phyloP scores from a whole-genome alignment of 805 yeast genomes.

The Kregervanrija fluxuum region DNA sequence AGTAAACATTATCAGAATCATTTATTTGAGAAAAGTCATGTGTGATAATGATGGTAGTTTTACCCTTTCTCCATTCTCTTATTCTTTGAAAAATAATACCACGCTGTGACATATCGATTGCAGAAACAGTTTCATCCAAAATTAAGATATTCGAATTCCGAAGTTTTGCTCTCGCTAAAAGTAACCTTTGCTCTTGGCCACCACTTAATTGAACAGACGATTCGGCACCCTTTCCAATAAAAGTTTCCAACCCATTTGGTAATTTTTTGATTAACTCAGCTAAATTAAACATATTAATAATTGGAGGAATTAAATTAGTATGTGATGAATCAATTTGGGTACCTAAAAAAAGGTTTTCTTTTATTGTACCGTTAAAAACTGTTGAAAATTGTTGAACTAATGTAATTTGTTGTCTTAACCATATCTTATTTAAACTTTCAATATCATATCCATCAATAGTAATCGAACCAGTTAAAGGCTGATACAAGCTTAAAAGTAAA shows the following conservation, averaged over 20 bases:
- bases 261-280: slow-evolving; percentile 39
- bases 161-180: slow-evolving; percentile 75
- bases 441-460: slow-evolving; percentile 48
- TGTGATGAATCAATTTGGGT: slow-evolving; percentile 14
- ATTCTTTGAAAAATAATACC: slow-evolving; percentile 41
- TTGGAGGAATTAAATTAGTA: slow-evolving; percentile 29
- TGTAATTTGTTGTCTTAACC: slow-evolving; percentile 59
- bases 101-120: slow-evolving; percentile 55
- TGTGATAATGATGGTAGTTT: slow-evolving; percentile 74
- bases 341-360: slow-evolving; percentile 46
- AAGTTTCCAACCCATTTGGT: slow-evolving; percentile 50
- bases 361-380: slow-evolving; percentile 56
- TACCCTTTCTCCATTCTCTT: slow-evolving; percentile 52
- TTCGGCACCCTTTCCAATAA: slow-evolving; percentile 25
- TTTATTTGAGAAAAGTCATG: slow-evolving; percentile 63
- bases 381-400: slow-evolving; percentile 67
- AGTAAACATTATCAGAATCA: slow-evolving; percentile 45
- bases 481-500: slow-evolving; percentile 55
- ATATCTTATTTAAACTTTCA: slow-evolving; percentile 32
- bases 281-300: slow-evolving; percentile 47
- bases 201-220: slow-evolving; percentile 59
- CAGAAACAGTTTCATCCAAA: slow-evolving; percentile 82
- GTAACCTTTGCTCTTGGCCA: slow-evolving; percentile 83
- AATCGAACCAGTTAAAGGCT: slow-evolving; percentile 48
- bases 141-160: slow-evolving; percentile 70